Conservation (phyloP, 2,329 filamentous ascomycete genomes). For the Diaporthe citrichinensis region DNA sequence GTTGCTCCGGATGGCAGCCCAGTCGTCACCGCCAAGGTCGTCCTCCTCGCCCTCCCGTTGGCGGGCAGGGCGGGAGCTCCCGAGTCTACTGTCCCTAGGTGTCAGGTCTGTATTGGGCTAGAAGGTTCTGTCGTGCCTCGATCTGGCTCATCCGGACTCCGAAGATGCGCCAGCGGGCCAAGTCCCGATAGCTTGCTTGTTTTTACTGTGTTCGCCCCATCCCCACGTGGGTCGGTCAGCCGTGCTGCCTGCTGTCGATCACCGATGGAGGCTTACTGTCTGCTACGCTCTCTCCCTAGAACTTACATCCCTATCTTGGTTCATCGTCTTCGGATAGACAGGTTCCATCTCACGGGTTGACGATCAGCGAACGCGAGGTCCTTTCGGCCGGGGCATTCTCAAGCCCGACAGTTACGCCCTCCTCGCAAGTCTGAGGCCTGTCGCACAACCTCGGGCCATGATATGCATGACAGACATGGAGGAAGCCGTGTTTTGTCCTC, state of each 20-base stretch:
- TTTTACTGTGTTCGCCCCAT: not conserved
- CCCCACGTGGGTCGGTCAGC: not conserved
- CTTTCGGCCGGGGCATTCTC: not conserved
- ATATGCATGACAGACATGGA: constrained; percentile 13
- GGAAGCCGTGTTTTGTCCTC: not conserved
- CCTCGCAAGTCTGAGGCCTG: not conserved
- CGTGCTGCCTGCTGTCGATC: not conserved
- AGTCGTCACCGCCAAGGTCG: constrained; percentile 26
- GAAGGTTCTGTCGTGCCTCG: not conserved
- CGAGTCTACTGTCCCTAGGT: not conserved
- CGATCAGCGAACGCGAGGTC: not conserved
- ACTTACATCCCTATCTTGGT: not conserved
- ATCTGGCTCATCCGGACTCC: constrained; percentile 25
- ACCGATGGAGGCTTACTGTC: not conserved
- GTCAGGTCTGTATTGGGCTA: constrained; percentile 1
- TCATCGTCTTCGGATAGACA: not conserved
- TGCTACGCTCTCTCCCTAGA: not conserved
- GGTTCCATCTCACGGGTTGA: not conserved
- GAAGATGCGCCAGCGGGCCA: constrained; percentile 14
- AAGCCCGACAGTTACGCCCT: too few species aligned
- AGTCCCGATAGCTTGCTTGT: constrained; percentile 8
- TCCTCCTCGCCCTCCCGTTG: not conserved
- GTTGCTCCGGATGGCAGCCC: constrained; percentile 5
- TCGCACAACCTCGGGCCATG: not conserved
- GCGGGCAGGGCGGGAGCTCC: constrained; percentile 20